Conservation (phyloP, 2,329 filamentous ascomycete species). For the Drechslerella stenobrocha region DNA sequence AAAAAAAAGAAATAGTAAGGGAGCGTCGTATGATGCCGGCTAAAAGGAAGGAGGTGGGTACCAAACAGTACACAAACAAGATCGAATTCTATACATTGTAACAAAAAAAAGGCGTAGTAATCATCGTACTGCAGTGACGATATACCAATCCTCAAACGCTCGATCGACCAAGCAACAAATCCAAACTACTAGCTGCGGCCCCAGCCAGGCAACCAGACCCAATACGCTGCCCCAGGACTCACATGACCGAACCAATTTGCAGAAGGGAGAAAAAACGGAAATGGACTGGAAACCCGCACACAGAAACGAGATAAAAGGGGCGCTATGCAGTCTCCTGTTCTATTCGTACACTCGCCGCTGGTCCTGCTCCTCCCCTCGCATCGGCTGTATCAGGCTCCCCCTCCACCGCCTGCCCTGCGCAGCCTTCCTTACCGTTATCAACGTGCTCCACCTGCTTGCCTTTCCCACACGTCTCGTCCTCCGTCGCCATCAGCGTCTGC, state of each 20-base stretch:
- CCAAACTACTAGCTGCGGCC: background rate
- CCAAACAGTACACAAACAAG: conserved; percentile 2
- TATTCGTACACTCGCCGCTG: conserved; percentile 36
- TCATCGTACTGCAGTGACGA: background rate
- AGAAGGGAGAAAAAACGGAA: conserved; percentile 10
- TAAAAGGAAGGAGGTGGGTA: conserved; percentile 9
- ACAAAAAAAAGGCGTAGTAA: background rate
- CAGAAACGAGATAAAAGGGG: conserved; percentile 9
- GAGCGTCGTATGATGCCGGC: conserved; percentile 30
- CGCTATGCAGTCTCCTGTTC: conserved; percentile 48
- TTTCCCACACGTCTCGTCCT: conserved; percentile 55
- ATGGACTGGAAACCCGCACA: conserved; percentile 6
- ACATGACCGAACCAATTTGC: background rate
- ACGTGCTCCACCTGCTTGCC: background rate
- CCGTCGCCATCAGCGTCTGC: conserved; percentile 74
- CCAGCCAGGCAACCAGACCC: background rate
- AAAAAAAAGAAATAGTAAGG: background rate
- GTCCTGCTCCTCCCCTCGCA: conserved; percentile 19
- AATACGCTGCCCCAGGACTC: too few relatives aligned
- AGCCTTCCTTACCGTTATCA: background rate
- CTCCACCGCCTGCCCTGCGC: background rate
- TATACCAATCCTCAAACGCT: conserved; percentile 5
- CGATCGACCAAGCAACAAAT: background rate
- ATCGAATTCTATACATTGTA: background rate
- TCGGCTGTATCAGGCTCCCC: conserved; percentile 37